A percentile compares a stretch with the other conserved stretches of the same genome.
Conservation (phyloP, 805 yeast genomes). For the Nakazawaea ambrosiae region DNA sequence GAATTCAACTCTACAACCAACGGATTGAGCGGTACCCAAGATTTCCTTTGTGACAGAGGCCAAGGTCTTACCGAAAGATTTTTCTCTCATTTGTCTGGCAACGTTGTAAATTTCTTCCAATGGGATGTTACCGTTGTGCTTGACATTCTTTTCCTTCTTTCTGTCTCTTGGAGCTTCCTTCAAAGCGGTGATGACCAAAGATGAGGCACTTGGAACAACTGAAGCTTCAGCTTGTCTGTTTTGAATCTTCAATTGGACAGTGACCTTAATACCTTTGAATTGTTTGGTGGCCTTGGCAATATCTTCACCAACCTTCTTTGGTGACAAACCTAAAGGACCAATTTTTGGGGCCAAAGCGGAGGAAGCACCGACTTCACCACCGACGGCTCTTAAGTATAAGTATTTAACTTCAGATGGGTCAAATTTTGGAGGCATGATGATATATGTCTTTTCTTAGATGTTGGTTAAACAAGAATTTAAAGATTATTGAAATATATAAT, state of each 20-base stretch:
- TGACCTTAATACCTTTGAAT: conserved; percentile 98
- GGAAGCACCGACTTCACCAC: conserved; percentile 99
- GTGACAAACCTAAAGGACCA: conserved; percentile 99
- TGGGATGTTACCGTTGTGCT: conserved; percentile 98
- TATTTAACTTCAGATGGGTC: conserved; percentile 98
- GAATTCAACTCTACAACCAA: conserved; percentile 99
- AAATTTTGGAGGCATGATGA: conserved; percentile 92
- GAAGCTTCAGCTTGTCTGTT: conserved; percentile 99
- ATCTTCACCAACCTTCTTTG: conserved; percentile 99
- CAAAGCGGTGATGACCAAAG: conserved; percentile 97
- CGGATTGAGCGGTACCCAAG: conserved; percentile 99
- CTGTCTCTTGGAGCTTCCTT: conserved; percentile 99
- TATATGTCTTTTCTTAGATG: conserved; percentile 7
- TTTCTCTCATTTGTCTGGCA: conserved; percentile 96
- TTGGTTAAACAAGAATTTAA: conserved; percentile 2
- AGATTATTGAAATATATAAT: neutral
- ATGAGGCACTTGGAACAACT: conserved; percentile 99
- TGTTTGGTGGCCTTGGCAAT: conserved; percentile 99
- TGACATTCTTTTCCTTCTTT: conserved; percentile 99
- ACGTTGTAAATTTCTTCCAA: conserved; percentile 93
- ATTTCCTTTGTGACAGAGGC: conserved; percentile 98
- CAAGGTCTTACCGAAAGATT: conserved; percentile 96
- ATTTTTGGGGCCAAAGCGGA: conserved; percentile 99
- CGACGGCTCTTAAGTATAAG: conserved; percentile 99
- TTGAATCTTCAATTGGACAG: conserved; percentile 97